Conservation (phyloP, 129 eudicot species). For the Centella asiatica region DNA sequence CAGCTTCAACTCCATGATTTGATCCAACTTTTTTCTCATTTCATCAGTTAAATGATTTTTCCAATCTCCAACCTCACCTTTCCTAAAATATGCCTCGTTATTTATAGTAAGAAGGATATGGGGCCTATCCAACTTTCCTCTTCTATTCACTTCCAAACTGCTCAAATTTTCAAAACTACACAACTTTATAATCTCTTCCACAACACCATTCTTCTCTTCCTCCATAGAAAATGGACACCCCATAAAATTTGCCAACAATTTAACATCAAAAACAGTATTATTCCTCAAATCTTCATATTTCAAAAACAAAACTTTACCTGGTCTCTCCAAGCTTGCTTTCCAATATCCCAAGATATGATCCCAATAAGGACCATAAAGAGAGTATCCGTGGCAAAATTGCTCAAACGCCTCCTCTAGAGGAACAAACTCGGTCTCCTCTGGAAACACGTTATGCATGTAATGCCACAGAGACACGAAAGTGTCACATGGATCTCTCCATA, state of each 20-base stretch:
- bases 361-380: neutral
- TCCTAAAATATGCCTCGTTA: neutral
- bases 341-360: neutral
- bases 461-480: too few species aligned
- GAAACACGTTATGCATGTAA: too few species aligned
- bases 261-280: neutral
- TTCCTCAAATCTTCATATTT: neutral
- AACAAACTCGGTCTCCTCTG: neutral
- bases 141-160: neutral
- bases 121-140: neutral
- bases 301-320: neutral
- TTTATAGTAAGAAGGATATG: neutral
- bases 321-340: neutral
- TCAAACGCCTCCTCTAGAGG: neutral
- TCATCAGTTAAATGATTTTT: neutral
- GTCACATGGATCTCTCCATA: too few species aligned
- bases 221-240: neutral
- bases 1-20: neutral
- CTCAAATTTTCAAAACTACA: neutral
- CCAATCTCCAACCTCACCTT: neutral
- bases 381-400: neutral
- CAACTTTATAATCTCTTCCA: neutral
- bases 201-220: neutral
- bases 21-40: neutral
- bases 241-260: neutral